Percentiles rank a stretch among this genome's conserved stretches.
Conservation (phyloP, 306 rosid species). For the Ormosia semicastrata region DNA sequence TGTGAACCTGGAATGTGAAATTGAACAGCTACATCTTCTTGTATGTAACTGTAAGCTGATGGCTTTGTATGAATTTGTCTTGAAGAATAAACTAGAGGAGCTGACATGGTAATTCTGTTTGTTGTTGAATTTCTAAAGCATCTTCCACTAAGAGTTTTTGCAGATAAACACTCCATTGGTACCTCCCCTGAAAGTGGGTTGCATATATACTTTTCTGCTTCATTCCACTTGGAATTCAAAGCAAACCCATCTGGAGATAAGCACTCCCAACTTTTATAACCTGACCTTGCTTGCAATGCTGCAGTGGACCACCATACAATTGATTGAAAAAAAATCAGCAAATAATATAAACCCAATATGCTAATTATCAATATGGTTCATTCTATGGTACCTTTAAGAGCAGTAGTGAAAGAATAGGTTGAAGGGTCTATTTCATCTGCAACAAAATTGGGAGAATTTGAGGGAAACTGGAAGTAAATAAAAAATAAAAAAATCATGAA, state of each 20-base stretch:
- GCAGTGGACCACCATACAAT: conserved; percentile 32
- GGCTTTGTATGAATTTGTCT: conserved; percentile 51
- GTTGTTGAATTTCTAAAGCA: conserved; percentile 64
- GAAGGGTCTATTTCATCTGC: conserved; percentile 96
- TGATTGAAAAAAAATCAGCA: not conserved
- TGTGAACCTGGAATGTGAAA: conserved; percentile 65
- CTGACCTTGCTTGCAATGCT: conserved; percentile 86
- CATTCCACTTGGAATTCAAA: conserved; percentile 93
- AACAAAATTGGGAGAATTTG: not conserved
- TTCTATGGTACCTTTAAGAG: conserved; percentile 66
- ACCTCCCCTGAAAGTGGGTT: conserved; percentile 92
- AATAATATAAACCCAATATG: not conserved
- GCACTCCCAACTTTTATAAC: conserved; percentile 65
- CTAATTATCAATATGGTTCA: not conserved
- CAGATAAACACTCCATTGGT: conserved; percentile 92
- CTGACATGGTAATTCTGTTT: conserved; percentile 66
- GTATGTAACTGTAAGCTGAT: conserved; percentile 29
- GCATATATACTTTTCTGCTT: conserved; percentile 93
- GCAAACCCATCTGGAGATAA: conserved; percentile 90
- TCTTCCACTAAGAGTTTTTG: conserved; percentile 88
- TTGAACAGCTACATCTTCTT: conserved; percentile 45
- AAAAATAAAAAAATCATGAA: not conserved
- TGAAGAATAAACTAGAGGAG: conserved; percentile 65
- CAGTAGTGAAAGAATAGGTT: conserved; percentile 84
- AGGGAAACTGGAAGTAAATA: not conserved